Conservation (phyloP, 2,329 filamentous ascomycete species). For the Colletotrichum incanum region DNA sequence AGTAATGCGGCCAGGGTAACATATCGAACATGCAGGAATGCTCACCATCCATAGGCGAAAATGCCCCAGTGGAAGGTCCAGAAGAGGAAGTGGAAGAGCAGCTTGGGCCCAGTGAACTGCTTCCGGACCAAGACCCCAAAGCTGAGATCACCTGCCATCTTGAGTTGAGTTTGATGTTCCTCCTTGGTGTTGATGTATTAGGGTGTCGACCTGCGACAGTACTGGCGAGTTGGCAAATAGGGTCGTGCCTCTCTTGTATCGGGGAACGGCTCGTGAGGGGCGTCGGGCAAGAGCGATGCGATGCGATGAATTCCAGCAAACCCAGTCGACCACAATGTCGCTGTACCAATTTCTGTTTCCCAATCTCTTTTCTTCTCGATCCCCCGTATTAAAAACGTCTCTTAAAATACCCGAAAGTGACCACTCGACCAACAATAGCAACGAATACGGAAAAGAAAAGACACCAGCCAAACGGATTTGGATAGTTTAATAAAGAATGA, state of each 20-base stretch:
- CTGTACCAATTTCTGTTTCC: constrained; percentile 21
- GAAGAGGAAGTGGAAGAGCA: constrained; percentile 86
- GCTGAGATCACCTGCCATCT: constrained; percentile 55
- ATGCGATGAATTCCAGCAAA: constrained; percentile 24
- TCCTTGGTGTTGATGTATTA: constrained; percentile 34
- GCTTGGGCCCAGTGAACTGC: constrained; percentile 79
- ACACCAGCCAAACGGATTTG: constrained; percentile 41
- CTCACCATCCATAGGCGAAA: constrained; percentile 91
- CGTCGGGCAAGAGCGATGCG: constrained; percentile 13
- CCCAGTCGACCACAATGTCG: constrained; percentile 16
- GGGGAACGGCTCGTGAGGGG: constrained; percentile 8
- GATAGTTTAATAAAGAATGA: constrained; percentile 55
- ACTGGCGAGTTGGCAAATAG: constrained; percentile 47
- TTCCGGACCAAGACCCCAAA: constrained; percentile 65
- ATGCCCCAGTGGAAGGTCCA: constrained; percentile 83
- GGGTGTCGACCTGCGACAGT: constrained; percentile 72
- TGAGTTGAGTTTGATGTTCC: constrained; percentile 52
- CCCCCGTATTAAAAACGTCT: constrained; percentile 42
- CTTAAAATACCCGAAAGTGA: constrained; percentile 26
- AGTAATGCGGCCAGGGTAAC: constrained; percentile 40
- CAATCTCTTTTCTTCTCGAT: constrained; percentile 29
- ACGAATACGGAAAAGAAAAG: constrained; percentile 47
- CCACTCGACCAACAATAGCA: constrained; percentile 48
- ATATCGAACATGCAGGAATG: constrained; percentile 11
- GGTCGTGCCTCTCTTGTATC: constrained; percentile 44